Evolutionary conservation across 1,284 basidiomycete genomes (phyloP), one percentile per base, ranked within the genome.

Genomic region (Bondarzewia mesenterica): DNA sequence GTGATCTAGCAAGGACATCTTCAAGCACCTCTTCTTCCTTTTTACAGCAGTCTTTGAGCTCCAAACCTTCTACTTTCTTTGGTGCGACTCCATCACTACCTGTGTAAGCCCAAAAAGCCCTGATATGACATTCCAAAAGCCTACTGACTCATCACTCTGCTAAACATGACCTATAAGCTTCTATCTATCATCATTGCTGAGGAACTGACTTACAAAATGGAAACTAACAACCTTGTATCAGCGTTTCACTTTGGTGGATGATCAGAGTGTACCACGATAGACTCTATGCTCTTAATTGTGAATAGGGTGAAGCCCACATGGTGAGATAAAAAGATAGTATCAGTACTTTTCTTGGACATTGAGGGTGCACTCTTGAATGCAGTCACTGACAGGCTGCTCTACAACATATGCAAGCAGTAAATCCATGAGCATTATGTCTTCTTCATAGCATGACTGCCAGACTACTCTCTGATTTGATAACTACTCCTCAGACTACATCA

Each of bases 121-220:
- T 59, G 65, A 53, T 74, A 76, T 55, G 52, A 57, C 0, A 42
- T 59, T 0, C 54, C 69, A 0, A 65, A 64, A 16, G 55, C 71
- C 0, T 73, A 67, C 50, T 54, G 69, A 0, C 73, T 72, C 0
- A 71, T 75, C 0, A 64, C 65, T 0, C 64, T 75, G 0, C 57
- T 68, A 0, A 59, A 66, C 42, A 64, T 60, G 5, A 55, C 69
- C 12, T 60, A 60, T 2, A 73, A 73, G 44, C 51, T 68, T 2
- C 53, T 66, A 0, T 60, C 63, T 2, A 52, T 55, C 7, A 53
- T 59, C 35, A 51, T 65, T 1, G 52, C 67, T 0, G 56, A 61
- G 5, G 42, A 58, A 12, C 29, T 60, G 6, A 38, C 52, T 21
- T 55, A 53, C 50, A 35, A 64, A 42, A 26, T 51, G 4, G 60